Evolutionary conservation across 2,329 filamentous ascomycete genomes (phyloP).

Genomic region (Aspergillus pseudoterreus): DNA sequence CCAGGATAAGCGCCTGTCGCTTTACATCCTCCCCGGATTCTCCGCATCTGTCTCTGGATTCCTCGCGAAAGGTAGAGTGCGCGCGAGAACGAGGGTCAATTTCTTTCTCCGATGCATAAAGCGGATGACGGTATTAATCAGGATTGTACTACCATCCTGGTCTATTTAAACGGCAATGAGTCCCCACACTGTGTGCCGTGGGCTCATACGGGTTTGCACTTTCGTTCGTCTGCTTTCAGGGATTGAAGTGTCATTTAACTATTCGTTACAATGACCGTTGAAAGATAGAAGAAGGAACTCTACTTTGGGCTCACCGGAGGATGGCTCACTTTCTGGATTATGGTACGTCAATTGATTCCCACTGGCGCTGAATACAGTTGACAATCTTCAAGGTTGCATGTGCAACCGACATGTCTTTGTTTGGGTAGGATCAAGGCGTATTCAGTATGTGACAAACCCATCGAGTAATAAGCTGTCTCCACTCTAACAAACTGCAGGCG

Average conservation of each 20-base stretch:
- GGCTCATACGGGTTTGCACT: not conserved
- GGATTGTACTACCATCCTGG: not conserved
- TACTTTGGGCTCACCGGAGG: slow-evolving; percentile 54
- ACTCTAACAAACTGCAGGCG: slow-evolving; percentile 31
- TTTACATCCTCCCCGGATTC: not conserved
- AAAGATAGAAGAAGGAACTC: slow-evolving; percentile 29
- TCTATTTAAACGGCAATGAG: not conserved
- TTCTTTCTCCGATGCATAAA: not conserved
- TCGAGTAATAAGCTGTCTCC: not conserved
- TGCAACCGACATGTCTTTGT: slow-evolving; percentile 49
- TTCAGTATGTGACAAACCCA: slow-evolving; percentile 35
- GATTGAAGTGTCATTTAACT: not conserved
- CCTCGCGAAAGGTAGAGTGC: not conserved
- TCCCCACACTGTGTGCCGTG: not conserved
- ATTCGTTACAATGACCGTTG: not conserved
- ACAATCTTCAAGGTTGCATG: slow-evolving; percentile 34
- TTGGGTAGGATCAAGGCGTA: slow-evolving; percentile 50
- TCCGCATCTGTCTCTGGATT: not conserved
- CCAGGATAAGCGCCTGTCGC: not conserved
- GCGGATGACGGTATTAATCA: not conserved
- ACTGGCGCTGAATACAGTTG: not conserved
- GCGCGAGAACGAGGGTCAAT: no score
- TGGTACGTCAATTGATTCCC: slow-evolving; percentile 25
- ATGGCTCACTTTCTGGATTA: slow-evolving; percentile 58
- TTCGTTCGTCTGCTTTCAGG: not conserved